Percentiles rank a stretch among this genome's conserved stretches.
Conservation (phyloP, 108 stramenopile species). For the Stephanodiscus triporus region DNA sequence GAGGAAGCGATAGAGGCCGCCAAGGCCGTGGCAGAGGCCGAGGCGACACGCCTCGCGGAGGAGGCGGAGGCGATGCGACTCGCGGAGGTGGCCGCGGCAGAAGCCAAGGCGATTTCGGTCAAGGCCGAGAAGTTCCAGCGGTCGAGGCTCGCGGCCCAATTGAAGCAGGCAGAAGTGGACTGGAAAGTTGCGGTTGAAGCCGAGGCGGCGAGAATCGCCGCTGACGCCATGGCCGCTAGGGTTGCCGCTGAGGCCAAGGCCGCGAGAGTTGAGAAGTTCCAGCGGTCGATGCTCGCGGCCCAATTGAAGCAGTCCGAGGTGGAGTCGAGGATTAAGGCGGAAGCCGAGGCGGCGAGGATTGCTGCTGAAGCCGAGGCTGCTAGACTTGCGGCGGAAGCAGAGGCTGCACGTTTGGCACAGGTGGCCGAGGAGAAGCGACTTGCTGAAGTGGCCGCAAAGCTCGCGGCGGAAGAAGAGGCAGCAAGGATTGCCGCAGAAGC, state of each 20-base stretch:
- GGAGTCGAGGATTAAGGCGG: not conserved
- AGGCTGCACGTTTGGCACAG: not conserved
- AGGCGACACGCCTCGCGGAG: conserved; percentile 3
- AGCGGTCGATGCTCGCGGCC: conserved; percentile 12
- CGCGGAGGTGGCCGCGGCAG: conserved; percentile 16
- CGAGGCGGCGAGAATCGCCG: conserved; percentile 16
- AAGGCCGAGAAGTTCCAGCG: conserved; percentile 19
- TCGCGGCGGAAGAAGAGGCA: conserved; percentile 18
- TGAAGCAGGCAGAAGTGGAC: conserved; percentile 10
- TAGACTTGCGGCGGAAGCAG: not conserved
- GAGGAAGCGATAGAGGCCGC: conserved; percentile 12
- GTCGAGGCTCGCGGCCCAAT: conserved; percentile 7
- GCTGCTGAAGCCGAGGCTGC: conserved; percentile 15
- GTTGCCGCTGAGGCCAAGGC: not conserved
- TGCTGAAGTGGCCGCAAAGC: conserved; percentile 9
- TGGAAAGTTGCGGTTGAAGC: conserved; percentile 10
- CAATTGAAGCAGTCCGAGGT: conserved; percentile 20
- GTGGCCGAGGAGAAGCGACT: too few species aligned
- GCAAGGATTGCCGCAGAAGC: conserved; percentile 9
- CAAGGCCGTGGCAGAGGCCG: conserved; percentile 26
- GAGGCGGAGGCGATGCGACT: conserved; percentile 20
- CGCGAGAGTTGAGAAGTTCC: conserved; percentile 10
- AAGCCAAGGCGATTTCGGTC: not conserved
- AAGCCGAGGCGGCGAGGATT: conserved; percentile 18
- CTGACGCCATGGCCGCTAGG: conserved; percentile 12